These are phyloP conservation scores for Pseudogymnoascus sp. DNA, from an alignment of 2,329 filamentous ascomycete species.

Conservation along the genomic window DNA sequence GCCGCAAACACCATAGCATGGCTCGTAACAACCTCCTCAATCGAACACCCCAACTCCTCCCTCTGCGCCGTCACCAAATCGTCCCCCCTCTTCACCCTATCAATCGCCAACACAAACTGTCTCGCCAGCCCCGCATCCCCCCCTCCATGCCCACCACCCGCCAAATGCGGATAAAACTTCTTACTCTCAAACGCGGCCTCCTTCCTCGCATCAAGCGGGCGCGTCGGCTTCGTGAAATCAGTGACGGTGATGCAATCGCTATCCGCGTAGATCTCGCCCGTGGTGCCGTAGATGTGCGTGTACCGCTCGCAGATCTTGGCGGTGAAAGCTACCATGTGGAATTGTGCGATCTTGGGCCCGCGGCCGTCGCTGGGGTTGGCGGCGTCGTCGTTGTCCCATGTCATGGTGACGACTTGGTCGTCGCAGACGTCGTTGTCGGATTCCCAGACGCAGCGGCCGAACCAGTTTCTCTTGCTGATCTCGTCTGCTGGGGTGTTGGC, in stretches of 20 bases:
- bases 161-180: conserved; percentile 51
- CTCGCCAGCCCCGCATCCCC: conserved; percentile 71
- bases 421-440: conserved; percentile 89
- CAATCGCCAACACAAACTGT: conserved; percentile 75
- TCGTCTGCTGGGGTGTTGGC: conserved; percentile 39
- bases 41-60: conserved; percentile 66
- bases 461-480: conserved; percentile 59
- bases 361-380: conserved; percentile 25
- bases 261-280: conserved; percentile 82
- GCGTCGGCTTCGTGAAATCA: conserved; percentile 51
- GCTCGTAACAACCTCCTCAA: conserved; percentile 81
- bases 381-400: conserved; percentile 65
- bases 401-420: conserved; percentile 81
- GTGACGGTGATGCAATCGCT: conserved; percentile 67
- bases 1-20: conserved; percentile 92
- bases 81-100: conserved; percentile 66
- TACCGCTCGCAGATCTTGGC: conserved; percentile 79
- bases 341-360: conserved; percentile 72
- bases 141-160: conserved; percentile 60
- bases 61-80: conserved; percentile 62
- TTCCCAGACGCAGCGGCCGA: conserved; percentile 92
- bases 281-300: conserved; percentile 75
- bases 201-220: conserved; percentile 15
- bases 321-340: conserved; percentile 92
- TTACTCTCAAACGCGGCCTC: conserved; percentile 29